Percentiles rank a stretch among this genome's conserved stretches.
Evolutionary conservation across 75 land plant genomes (phyloP).

Genomic region (Pinus tabuliformis): DNA sequence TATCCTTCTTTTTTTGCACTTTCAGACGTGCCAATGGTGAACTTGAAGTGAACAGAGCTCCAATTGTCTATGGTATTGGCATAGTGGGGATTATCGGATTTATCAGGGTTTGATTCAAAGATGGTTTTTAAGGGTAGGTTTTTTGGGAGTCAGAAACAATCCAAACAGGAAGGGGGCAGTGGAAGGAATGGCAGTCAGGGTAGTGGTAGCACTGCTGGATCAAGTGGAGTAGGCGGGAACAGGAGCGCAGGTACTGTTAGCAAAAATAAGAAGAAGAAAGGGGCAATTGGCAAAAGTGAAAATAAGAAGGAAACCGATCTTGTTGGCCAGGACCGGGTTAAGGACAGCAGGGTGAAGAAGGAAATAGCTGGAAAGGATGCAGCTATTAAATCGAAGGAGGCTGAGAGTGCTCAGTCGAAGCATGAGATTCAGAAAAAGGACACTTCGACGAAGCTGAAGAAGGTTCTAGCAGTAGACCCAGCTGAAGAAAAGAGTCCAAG

Average conservation of each 20-base stretch:
- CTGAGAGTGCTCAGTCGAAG: neutral
- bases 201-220: neutral
- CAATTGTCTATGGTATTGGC: neutral
- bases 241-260: neutral
- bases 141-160: slow-evolving; percentile 41
- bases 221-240: neutral
- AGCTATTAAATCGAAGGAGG: slow-evolving; percentile 19
- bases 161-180: neutral
- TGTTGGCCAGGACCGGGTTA: neutral
- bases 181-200: slow-evolving; percentile 4
- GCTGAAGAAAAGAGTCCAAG: slow-evolving; percentile 1
- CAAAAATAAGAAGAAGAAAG: slow-evolving; percentile 11
- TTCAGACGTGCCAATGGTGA: slow-evolving; percentile 2
- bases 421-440: neutral
- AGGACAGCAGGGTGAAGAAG: slow-evolving; percentile 13
- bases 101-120: slow-evolving; percentile 1
- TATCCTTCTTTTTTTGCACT: neutral
- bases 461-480: slow-evolving; percentile 8
- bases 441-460: neutral
- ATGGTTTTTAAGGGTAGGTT: slow-evolving; percentile 78
- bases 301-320: slow-evolving; percentile 19
- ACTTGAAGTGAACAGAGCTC: neutral
- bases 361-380: slow-evolving; percentile 1
- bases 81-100: neutral
- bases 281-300: slow-evolving; percentile 10